Conservation (phyloP, 371 early-diverging fungal genomes). For the Mycotypha africana region DNA sequence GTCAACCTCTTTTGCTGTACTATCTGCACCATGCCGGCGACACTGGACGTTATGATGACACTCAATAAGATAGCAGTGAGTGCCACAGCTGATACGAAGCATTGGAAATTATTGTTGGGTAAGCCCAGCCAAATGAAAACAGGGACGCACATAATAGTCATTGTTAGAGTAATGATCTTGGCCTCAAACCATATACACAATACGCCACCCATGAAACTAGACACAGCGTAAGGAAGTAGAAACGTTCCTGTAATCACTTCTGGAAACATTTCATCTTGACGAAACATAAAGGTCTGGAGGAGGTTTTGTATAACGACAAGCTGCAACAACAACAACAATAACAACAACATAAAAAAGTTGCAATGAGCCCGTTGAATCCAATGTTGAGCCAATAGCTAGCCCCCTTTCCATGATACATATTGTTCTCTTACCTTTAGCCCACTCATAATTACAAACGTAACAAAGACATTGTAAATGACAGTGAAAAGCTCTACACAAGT, state of each 20-base stretch:
- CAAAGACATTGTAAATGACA: too few relatives aligned
- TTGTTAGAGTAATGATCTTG: conserved; percentile 5
- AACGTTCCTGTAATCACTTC: conserved; percentile 2
- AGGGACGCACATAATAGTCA: conserved; percentile 5
- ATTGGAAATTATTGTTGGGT: conserved; percentile 6
- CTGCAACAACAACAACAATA: too few relatives aligned
- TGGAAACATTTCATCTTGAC: too few relatives aligned
- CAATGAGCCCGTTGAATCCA: too few relatives aligned
- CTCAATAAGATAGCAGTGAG: conserved; percentile 2
- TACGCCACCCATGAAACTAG: not conserved
- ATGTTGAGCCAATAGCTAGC: too few relatives aligned
- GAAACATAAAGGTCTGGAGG: not conserved
- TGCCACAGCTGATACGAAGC: conserved; percentile 7
- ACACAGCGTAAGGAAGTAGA: conserved; percentile 4
- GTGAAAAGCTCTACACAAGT: too few relatives aligned
- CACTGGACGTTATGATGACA: not conserved
- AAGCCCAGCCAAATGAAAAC: conserved; percentile 16
- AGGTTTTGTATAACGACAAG: too few relatives aligned
- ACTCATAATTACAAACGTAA: too few relatives aligned
- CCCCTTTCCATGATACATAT: too few relatives aligned
- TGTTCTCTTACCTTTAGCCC: too few relatives aligned
- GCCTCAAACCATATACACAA: conserved; percentile 11
- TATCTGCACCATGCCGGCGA: not conserved
- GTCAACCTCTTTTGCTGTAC: not conserved
- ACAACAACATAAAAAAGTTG: too few relatives aligned